Conservation (phyloP, 805 yeast genomes). For the Vanderwaltozyma yarrowii region DNA sequence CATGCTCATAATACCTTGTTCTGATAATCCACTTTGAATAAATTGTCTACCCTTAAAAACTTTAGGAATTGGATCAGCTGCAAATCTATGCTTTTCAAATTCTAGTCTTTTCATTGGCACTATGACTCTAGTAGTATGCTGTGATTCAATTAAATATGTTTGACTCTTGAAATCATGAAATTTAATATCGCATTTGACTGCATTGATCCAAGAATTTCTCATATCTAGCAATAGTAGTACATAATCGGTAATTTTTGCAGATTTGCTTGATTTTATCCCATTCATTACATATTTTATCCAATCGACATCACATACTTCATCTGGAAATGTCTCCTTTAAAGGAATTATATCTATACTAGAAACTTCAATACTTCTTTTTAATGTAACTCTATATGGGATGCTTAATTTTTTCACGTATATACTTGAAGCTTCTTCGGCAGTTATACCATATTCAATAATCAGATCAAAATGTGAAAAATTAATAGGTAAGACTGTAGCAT, state of each 20-base stretch:
- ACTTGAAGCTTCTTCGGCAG: constrained; percentile 7
- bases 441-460: constrained; percentile 22
- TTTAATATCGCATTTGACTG: constrained; percentile 30
- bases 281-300: constrained; percentile 24
- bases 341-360: constrained; percentile 71
- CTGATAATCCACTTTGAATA: constrained; percentile 39
- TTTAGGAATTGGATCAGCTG: constrained; percentile 53
- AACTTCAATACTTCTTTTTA: constrained; percentile 49
- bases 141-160: constrained; percentile 30
- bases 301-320: constrained; percentile 12
- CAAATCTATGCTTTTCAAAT: constrained; percentile 27
- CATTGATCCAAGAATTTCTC: constrained; percentile 70
- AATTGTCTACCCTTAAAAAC: constrained; percentile 56
- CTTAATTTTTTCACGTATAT: constrained; percentile 16
- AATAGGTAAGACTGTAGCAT: constrained; percentile 16
- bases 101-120: constrained; percentile 55
- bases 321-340: constrained; percentile 28
- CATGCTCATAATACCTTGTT: constrained; percentile 46
- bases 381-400: constrained; percentile 26
- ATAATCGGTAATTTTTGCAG: constrained; percentile 36
- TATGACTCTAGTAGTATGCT: constrained; percentile 47
- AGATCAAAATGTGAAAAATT: constrained; percentile 17
- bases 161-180: constrained; percentile 25
- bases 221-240: constrained; percentile 64
- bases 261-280: constrained; percentile 5